These are phyloP conservation scores for Clavariopsis aquatica DNA, from an alignment of 495 filamentous ascomycete species.

Conservation along the genomic window DNA sequence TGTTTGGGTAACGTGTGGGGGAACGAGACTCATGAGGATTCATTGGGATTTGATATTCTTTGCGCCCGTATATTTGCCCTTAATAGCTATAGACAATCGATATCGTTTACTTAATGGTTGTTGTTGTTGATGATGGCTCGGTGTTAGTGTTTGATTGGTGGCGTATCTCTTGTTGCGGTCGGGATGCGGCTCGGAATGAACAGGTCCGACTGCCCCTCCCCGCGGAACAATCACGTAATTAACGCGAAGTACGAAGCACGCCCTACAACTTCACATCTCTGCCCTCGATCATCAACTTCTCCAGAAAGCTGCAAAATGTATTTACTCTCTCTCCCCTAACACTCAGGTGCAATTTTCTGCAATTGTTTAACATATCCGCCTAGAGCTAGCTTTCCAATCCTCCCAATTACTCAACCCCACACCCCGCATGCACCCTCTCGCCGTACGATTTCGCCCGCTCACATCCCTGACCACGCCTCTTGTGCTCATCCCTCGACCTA, in stretches of 20 bases:
- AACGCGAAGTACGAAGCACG: background rate
- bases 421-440: background rate
- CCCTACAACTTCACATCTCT: background rate
- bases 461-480: background rate
- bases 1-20: background rate
- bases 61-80: constrained; percentile 67
- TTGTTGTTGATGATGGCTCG: no score
- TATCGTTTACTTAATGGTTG: no score
- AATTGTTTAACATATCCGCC: background rate
- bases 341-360: no score
- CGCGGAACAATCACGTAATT: background rate
- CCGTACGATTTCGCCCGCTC: background rate
- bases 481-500: background rate
- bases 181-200: background rate
- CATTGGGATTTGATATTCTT: background rate
- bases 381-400: background rate
- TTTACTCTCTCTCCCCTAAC: no score
- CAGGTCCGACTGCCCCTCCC: background rate
- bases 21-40: constrained; percentile 3
- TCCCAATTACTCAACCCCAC: background rate
- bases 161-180: no score
- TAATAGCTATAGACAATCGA: constrained; percentile 56
- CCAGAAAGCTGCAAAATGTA: no score
- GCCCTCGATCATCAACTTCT: background rate
- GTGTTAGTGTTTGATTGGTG: no score